Evolutionary conservation across 1,139 yeast genomes (phyloP), one percentile per base, ranked within the genome.

Genomic region (Diutina scorzettiae): DNA sequence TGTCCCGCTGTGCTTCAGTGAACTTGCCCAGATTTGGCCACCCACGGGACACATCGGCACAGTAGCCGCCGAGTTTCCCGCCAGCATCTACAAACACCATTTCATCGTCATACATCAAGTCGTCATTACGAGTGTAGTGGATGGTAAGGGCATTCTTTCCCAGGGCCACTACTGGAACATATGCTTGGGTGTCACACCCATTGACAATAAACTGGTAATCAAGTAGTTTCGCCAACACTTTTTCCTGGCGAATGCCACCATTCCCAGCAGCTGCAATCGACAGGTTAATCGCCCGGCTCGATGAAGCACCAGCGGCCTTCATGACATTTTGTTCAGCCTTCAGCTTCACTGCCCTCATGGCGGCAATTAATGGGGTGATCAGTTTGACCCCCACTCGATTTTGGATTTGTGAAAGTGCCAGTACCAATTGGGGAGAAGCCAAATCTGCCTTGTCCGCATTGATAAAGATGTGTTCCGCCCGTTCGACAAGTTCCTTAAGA

Each of bases 101-200:
- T 48, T 91, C 97, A 49, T 80, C 87, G 40, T 72, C 69, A 45
- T 72, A 72, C 46, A 89, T 66, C 23, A 81, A 60, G 56, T 84
- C 95, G 57, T 89, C 94, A 54, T 89, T 89, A 47, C 94, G 68
- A 0, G 95, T 87, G 57, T 89, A 89, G 58, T 89, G 97, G 46
- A 91, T 86, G 34, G 91, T 81, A 37, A 87, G 64, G 0, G 95
- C 86, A 56, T 87, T 87, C 20, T 72, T 60, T 2, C 98, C 98
- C 36, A 95, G 83, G 2, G 97, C 99, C 7, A 93, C 95, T 8
- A 93, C 99, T 0, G 99, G 97, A 25, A 89, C 75, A 55, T 93
- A 93, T 0, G 96, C 97, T 37, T 82, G 76, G 48, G 76, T 76
- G 48, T 86, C 94, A 59, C 96, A 87, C 0, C 98, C 98, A 23